Conservation (phyloP, 495 filamentous ascomycete genomes). For the Echria macrotheca region DNA sequence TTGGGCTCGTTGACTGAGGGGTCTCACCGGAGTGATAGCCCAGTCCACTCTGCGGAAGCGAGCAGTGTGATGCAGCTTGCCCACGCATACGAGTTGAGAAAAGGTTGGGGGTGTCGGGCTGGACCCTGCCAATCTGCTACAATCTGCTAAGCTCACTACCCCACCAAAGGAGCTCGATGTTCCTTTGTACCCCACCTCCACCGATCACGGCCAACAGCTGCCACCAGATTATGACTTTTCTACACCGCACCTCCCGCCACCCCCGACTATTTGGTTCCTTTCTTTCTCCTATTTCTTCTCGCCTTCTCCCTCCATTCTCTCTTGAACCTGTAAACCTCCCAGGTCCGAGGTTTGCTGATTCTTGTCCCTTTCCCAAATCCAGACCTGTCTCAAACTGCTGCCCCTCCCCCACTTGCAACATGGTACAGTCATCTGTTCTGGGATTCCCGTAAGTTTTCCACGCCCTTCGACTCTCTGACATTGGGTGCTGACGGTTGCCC, state of each 20-base stretch:
- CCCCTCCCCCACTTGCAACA: constrained; percentile 40
- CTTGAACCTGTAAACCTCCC: constrained; percentile 3
- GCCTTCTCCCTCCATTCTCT: constrained; percentile 11
- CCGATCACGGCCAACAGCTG: too few species aligned
- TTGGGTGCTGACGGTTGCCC: constrained; percentile 48
- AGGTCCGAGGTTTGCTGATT: constrained; percentile 3
- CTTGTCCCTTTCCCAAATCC: neutral
- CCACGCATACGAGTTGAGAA: too few species aligned
- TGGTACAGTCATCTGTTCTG: constrained; percentile 64
- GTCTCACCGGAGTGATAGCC: too few species aligned
- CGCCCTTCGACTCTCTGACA: constrained; percentile 19
- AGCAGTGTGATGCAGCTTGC: too few species aligned
- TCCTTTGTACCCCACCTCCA: neutral
- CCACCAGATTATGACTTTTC: too few species aligned
- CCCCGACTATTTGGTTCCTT: constrained; percentile 6
- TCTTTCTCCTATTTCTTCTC: constrained; percentile 12
- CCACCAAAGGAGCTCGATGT: neutral
- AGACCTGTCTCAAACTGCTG: constrained; percentile 1
- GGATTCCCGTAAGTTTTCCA: constrained; percentile 30
- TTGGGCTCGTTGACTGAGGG: too few species aligned
- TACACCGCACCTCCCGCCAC: constrained; percentile 8
- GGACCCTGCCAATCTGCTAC: too few species aligned
- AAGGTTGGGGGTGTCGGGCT: too few species aligned
- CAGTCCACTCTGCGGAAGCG: too few species aligned
- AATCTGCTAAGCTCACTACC: too few species aligned